Conservation (phyloP, 2,329 filamentous ascomycete genomes). For the Ophiosphaerella korrae region DNA sequence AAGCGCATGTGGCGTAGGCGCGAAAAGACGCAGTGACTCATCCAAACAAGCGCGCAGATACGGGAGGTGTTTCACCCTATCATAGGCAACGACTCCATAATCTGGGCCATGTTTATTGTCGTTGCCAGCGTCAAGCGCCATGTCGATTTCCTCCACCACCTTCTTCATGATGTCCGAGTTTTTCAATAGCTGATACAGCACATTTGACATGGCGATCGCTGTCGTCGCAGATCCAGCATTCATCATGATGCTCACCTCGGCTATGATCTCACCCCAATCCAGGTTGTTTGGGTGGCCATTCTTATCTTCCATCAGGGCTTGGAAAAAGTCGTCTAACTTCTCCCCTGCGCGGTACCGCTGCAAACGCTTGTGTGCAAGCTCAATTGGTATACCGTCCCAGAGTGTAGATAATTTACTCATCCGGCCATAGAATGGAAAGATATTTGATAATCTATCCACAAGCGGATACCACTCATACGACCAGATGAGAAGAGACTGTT, state of each 20-base stretch:
- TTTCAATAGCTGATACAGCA: conserved; percentile 58
- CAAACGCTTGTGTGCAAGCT: conserved; percentile 52
- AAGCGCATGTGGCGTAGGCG: conserved; percentile 50
- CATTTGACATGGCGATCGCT: conserved; percentile 59
- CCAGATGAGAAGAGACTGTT: conserved; percentile 59
- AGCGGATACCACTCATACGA: conserved; percentile 58
- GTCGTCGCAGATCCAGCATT: conserved; percentile 59
- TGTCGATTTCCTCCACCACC: conserved; percentile 33
- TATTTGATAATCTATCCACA: conserved; percentile 54
- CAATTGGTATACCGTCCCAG: conserved; percentile 56
- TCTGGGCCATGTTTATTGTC: conserved; percentile 34
- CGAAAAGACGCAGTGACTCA: conserved; percentile 53
- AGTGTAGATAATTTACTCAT: conserved; percentile 49
- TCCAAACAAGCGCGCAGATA: conserved; percentile 51
- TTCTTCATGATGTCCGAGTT: conserved; percentile 47
- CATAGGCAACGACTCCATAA: conserved; percentile 30
- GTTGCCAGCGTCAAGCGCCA: conserved; percentile 18
- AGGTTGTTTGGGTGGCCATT: conserved; percentile 49
- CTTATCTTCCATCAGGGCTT: conserved; percentile 59
- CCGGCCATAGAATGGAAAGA: conserved; percentile 53
- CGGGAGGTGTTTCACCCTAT: conserved; percentile 38
- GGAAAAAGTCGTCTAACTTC: conserved; percentile 64
- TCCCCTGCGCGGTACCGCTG: conserved; percentile 57
- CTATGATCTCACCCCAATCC: conserved; percentile 56
- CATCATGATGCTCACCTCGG: conserved; percentile 60